These are phyloP conservation scores for Cryptococcus sp. DNA, from an alignment of 1,284 basidiomycete genomes.

Conservation along the genomic window DNA sequence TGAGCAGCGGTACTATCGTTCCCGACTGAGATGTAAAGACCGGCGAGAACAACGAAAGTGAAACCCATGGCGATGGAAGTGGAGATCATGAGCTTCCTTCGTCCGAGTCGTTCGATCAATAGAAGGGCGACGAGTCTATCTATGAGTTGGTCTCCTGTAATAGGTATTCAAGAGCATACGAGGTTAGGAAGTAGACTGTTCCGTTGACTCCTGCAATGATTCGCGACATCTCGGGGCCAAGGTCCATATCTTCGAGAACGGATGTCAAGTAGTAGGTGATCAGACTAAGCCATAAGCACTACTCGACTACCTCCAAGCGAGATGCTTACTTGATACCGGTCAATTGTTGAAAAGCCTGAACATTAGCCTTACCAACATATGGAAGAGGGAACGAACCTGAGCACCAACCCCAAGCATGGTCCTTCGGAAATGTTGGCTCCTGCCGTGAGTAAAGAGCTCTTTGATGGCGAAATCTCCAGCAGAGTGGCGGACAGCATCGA, in stretches of 20 bases:
- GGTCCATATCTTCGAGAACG: conserved; percentile 31
- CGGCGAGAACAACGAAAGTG: conserved; percentile 40
- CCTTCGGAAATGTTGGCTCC: conserved; percentile 49
- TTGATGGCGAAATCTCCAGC: conserved; percentile 17
- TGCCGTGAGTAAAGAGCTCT: conserved; percentile 41
- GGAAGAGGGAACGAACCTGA: too few relatives aligned
- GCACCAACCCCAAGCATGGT: conserved; percentile 44
- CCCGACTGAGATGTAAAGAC: conserved; percentile 28
- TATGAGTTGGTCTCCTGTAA: background rate
- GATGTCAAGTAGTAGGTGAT: conserved; percentile 37
- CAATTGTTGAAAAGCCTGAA: too few relatives aligned
- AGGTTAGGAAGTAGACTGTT: conserved; percentile 46
- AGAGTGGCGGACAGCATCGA: conserved; percentile 18
- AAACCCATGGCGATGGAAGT: conserved; percentile 21
- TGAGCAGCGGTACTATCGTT: conserved; percentile 31
- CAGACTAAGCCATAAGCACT: conserved; percentile 12
- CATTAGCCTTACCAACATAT: too few relatives aligned
- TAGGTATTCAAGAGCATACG: conserved; percentile 20
- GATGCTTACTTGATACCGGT: conserved; percentile 48
- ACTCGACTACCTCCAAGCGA: conserved; percentile 1
- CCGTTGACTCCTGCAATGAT: conserved; percentile 43
- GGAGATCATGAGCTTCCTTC: conserved; percentile 42
- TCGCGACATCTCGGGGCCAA: conserved; percentile 30
- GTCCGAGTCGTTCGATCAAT: conserved; percentile 37
- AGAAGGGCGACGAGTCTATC: conserved; percentile 30